These are phyloP conservation scores for Epichloe festucae DNA, from an alignment of 2,329 filamentous ascomycete species.

Conservation along the genomic window DNA sequence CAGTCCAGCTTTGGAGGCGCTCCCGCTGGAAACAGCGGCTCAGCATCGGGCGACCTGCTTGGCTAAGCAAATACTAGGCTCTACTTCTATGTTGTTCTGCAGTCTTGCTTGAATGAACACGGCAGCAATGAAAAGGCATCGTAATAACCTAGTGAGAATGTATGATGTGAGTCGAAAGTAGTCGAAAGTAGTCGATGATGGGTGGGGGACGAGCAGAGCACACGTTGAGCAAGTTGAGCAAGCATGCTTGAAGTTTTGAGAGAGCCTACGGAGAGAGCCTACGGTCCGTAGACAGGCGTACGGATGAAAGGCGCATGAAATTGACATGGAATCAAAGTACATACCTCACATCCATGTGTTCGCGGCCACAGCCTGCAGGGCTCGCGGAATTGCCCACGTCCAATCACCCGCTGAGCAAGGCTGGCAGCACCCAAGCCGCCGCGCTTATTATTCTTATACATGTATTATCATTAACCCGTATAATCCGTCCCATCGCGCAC, in stretches of 20 bases:
- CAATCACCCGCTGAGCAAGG: not conserved
- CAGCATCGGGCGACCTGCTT: slow-evolving; percentile 35
- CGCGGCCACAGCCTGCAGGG: too few species aligned
- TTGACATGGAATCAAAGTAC: slow-evolving; percentile 20
- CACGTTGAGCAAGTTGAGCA: slow-evolving; percentile 2
- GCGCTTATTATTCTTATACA: not conserved
- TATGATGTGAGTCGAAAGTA: not conserved
- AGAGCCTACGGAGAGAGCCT: too few species aligned
- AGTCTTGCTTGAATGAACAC: not conserved
- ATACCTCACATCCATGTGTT: not conserved
- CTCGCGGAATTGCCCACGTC: too few species aligned
- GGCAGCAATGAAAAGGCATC: not conserved
- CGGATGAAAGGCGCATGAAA: slow-evolving; percentile 18
- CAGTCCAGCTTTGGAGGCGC: slow-evolving; percentile 17
- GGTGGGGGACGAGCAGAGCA: not conserved
- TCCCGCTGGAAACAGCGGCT: slow-evolving; percentile 20
- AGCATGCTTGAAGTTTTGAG: slow-evolving; percentile 19
- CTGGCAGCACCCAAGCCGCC: too few species aligned
- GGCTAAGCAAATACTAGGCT: slow-evolving; percentile 19
- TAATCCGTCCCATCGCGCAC: too few species aligned
- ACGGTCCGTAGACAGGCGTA: slow-evolving; percentile 25
- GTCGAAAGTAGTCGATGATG: not conserved
- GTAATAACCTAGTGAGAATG: not conserved
- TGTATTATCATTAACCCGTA: not conserved
- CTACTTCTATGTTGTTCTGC: not conserved